Percentiles rank a stretch among this genome's conserved stretches.
phyloP scores from a whole-genome alignment of 768 basidiomycete species.

The Termitomyces bulborhizus region DNA sequence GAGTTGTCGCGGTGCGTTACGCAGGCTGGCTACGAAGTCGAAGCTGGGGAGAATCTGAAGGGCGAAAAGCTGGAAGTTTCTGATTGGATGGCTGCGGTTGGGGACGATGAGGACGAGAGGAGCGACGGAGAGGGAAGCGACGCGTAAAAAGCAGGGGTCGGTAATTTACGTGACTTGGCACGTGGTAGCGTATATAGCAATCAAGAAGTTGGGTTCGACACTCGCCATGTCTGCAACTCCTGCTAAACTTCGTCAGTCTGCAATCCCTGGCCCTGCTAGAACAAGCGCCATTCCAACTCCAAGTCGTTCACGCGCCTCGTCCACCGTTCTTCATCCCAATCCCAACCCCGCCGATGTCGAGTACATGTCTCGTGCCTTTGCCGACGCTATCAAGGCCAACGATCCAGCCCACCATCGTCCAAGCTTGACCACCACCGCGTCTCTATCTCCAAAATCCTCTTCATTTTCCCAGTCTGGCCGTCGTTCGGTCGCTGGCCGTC shows the following conservation, averaged over 20 bases:
- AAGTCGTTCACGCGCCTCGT: conserved; percentile 63
- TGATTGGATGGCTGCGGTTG: conserved; percentile 16
- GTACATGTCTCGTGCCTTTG: conserved; percentile 66
- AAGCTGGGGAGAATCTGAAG: conserved; percentile 28
- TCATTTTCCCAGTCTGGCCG: conserved; percentile 47
- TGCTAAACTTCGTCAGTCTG: conserved; percentile 35
- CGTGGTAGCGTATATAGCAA: conserved; percentile 8
- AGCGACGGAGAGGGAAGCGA: background rate
- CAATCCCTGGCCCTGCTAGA: conserved; percentile 33
- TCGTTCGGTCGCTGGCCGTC: conserved; percentile 35
- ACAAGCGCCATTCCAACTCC: conserved; percentile 60
- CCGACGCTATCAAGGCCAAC: conserved; percentile 74
- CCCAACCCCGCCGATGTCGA: conserved; percentile 37
- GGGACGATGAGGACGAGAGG: background rate
- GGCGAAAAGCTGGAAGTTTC: conserved; percentile 17
- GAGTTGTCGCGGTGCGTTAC: conserved; percentile 65
- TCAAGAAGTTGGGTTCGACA: conserved; percentile 1
- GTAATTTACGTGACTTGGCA: conserved; percentile 2
- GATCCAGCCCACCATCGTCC: conserved; percentile 64
- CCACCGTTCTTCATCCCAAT: conserved; percentile 36
- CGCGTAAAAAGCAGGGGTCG: conserved; percentile 2
- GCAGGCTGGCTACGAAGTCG: conserved; percentile 73
- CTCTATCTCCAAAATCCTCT: conserved; percentile 42
- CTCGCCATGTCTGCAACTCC: conserved; percentile 23
- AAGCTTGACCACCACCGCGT: conserved; percentile 33